phyloP scores from a whole-genome alignment of 306 rosid genomes.

The Inga leiocalycina region DNA sequence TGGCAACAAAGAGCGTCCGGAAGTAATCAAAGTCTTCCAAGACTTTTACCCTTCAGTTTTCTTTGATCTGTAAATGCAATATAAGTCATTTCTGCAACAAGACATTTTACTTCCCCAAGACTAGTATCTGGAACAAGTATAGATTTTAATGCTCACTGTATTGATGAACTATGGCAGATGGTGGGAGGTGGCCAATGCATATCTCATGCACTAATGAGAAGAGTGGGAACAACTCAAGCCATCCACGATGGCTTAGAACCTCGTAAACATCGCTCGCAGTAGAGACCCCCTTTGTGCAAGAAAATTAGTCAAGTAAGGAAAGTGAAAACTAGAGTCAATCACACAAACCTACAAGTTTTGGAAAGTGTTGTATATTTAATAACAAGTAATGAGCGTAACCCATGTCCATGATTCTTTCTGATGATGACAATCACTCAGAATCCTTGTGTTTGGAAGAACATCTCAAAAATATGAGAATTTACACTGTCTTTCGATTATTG shows the following conservation, averaged over 20 bases:
- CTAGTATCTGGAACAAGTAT: constrained; percentile 42
- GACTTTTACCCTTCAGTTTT: constrained; percentile 5
- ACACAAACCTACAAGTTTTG: neutral
- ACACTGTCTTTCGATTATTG: neutral
- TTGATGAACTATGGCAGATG: constrained; percentile 87
- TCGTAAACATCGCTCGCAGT: constrained; percentile 88
- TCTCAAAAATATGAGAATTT: neutral
- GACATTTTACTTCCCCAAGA: constrained; percentile 6
- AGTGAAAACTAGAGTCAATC: constrained; percentile 13
- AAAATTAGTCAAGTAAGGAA: constrained; percentile 23
- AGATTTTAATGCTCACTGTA: constrained; percentile 67
- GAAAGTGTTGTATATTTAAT: neutral
- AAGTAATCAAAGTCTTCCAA: constrained; percentile 19
- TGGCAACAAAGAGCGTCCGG: neutral
- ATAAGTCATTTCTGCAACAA: neutral
- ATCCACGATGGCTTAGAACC: constrained; percentile 88
- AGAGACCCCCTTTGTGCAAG: constrained; percentile 74
- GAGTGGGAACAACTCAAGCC: constrained; percentile 89
- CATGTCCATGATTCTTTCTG: constrained; percentile 4
- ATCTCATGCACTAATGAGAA: constrained; percentile 90
- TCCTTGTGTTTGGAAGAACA: neutral
- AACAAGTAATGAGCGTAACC: neutral
- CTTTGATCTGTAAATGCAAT: constrained; percentile 24
- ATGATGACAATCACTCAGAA: neutral
- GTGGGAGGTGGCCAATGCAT: constrained; percentile 80